Conservation (phyloP, 768 basidiomycete genomes). For the Pisolithus orientalis region DNA sequence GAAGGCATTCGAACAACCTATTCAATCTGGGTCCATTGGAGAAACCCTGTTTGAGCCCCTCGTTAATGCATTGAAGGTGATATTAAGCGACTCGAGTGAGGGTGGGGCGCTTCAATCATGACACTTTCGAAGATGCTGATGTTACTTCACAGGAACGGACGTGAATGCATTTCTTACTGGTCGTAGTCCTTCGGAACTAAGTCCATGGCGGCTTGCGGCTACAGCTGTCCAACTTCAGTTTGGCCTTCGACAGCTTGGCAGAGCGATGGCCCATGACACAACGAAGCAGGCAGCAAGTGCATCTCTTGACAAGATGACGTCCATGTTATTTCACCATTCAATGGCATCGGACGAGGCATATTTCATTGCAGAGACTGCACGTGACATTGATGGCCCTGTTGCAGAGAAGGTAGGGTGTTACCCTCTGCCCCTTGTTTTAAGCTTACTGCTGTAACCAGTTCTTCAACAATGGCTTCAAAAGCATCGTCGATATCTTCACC, state of each 20-base stretch:
- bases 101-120: constrained; percentile 33
- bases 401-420: constrained; percentile 52
- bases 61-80: constrained; percentile 58
- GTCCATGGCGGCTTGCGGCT: constrained; percentile 79
- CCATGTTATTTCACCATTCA: constrained; percentile 63
- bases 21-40: constrained; percentile 42
- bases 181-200: constrained; percentile 61
- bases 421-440: background rate
- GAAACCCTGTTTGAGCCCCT: constrained; percentile 55
- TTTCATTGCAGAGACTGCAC: constrained; percentile 77
- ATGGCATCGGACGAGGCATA: constrained; percentile 77
- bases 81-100: constrained; percentile 57
- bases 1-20: constrained; percentile 58
- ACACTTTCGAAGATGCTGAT: background rate
- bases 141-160: constrained; percentile 27
- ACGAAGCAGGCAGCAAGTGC: constrained; percentile 46
- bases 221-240: constrained; percentile 78
- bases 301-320: constrained; percentile 60
- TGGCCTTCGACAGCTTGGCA: constrained; percentile 65
- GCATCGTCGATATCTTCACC: constrained; percentile 51
- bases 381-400: constrained; percentile 58
- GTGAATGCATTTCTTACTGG: constrained; percentile 47
- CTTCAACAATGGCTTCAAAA: constrained; percentile 66
- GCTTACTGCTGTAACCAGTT: constrained; percentile 38
- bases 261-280: constrained; percentile 54